Base-by-base conservation (phyloP, 768 basidiomycete species). In the Lentinula edodes region DNA sequence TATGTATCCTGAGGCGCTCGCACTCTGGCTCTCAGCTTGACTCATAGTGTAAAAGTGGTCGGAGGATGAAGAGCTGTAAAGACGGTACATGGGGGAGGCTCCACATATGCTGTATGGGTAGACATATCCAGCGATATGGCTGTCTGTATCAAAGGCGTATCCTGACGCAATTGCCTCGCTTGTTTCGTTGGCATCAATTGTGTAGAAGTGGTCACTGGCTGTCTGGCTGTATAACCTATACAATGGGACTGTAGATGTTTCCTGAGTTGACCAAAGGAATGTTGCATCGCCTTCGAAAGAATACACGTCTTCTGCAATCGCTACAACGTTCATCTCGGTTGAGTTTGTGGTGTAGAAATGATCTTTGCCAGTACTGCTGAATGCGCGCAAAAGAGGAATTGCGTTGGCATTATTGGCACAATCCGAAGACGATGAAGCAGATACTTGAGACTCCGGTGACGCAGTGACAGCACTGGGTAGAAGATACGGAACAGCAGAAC, bases 21-120 rank as follows among this genome's bases (percentile, higher is more conserved):
- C n/a, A 20, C 53, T 54, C 28, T 28, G 28, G 28, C 28, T 28
- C 38, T 54, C 53, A 18, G 53, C n/a, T 5, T 18, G 35, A 23
- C 53, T 54, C 53, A 54, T 54, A n/a, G 53, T 54, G 18, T 54
- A 54, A 39, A 54, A 39, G 36, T 54, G 53, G 38, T 54, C 53
- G 5, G 7, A 15, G 4, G 4, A 3, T 16, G 52, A 1, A 20
- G 16, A 15, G 38, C 52, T 54, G 16, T 54, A 54, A 6, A 54
- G 35, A 16, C 53, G 53, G 35, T 54, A 54, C 6, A 54, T 54
- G 9, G 53, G 53, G 1, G 53, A 41, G 18, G 53, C 53, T 35
- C 53, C 53, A 39, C 53, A 54, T 20, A 54, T 23, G 12, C 53
- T 54, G 38, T 54, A 54, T 5, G 53, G 53, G 18, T 54, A 54